phyloP scores from a whole-genome alignment of 805 yeast species.

The Monosporozyma servazzii region DNA sequence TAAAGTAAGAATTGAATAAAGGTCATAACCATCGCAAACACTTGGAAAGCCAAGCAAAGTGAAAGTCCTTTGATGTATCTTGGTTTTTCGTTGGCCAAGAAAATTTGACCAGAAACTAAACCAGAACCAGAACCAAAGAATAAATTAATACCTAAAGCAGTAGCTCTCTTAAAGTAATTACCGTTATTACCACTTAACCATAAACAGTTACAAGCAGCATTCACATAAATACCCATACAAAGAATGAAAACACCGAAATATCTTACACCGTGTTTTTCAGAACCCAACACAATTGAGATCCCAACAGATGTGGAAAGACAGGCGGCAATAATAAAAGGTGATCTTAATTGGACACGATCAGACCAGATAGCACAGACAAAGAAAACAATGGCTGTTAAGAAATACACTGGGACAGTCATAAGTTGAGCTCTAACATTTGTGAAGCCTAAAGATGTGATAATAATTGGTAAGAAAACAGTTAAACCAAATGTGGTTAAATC shows the following conservation, averaged over 20 bases:
- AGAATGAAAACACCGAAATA: slow-evolving; percentile 33
- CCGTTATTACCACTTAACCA: slow-evolving; percentile 35
- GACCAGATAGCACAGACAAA: slow-evolving; percentile 55
- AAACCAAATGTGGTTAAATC: slow-evolving; percentile 34
- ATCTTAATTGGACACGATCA: slow-evolving; percentile 43
- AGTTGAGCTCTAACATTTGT: slow-evolving; percentile 68
- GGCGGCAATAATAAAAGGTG: slow-evolving; percentile 32
- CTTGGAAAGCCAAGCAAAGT: slow-evolving; percentile 37
- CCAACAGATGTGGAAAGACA: slow-evolving; percentile 29
- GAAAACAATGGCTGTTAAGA: slow-evolving; percentile 59
- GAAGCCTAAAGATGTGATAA: slow-evolving; percentile 32
- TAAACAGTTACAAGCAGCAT: slow-evolving; percentile 33
- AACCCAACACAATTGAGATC: slow-evolving; percentile 27
- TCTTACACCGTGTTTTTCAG: slow-evolving; percentile 29
- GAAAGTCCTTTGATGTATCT: slow-evolving; percentile 33
- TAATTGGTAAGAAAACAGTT: slow-evolving; percentile 36
- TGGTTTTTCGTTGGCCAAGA: slow-evolving; percentile 32
- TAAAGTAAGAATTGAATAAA: slow-evolving; percentile 28
- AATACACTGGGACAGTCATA: slow-evolving; percentile 82
- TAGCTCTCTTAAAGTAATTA: slow-evolving; percentile 34
- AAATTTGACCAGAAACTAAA: slow-evolving; percentile 33
- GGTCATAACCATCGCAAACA: slow-evolving; percentile 33
- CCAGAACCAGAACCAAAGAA: slow-evolving; percentile 32
- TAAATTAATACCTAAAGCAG: slow-evolving; percentile 32
- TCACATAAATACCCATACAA: slow-evolving; percentile 33